These are phyloP conservation scores for Priceomyces haplophilus DNA, from an alignment of 805 yeast species.

Conservation along the genomic window DNA sequence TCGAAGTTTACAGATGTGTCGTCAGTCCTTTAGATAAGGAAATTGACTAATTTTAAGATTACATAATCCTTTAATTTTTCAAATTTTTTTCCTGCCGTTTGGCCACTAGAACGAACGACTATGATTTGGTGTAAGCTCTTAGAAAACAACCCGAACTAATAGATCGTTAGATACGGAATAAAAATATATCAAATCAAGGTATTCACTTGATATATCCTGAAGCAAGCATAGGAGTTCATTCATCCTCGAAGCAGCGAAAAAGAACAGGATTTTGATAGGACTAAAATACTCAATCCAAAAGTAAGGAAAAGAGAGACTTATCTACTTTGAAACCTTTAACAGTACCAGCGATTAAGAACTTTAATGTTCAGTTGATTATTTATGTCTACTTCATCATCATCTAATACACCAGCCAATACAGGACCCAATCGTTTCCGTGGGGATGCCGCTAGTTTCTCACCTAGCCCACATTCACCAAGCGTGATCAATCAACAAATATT, in stretches of 20 bases:
- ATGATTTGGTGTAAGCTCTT: neutral
- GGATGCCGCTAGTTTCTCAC: constrained; percentile 37
- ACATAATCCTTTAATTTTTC: constrained; percentile 10
- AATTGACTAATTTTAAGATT: constrained; percentile 1
- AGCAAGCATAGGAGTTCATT: neutral
- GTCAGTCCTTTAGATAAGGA: neutral
- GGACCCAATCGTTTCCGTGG: constrained; percentile 38
- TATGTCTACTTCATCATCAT: constrained; percentile 22
- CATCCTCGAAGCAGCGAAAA: neutral
- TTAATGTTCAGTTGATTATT: constrained; percentile 9
- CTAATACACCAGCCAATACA: constrained; percentile 21
- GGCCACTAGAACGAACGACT: constrained; percentile 9
- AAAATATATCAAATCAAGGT: neutral
- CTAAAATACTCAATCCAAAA: neutral
- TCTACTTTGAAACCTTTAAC: neutral
- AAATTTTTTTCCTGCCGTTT: constrained; percentile 8
- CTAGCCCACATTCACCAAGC: constrained; percentile 20
- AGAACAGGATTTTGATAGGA: neutral
- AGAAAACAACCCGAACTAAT: neutral
- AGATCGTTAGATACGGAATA: neutral
- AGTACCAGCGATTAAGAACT: neutral
- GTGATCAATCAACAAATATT: constrained; percentile 9
- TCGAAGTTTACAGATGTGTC: neutral
- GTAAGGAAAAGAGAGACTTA: neutral
- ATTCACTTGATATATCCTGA: neutral